Conservation (phyloP, 148 eudicot species). For the Camellia lanceoleosa region DNA sequence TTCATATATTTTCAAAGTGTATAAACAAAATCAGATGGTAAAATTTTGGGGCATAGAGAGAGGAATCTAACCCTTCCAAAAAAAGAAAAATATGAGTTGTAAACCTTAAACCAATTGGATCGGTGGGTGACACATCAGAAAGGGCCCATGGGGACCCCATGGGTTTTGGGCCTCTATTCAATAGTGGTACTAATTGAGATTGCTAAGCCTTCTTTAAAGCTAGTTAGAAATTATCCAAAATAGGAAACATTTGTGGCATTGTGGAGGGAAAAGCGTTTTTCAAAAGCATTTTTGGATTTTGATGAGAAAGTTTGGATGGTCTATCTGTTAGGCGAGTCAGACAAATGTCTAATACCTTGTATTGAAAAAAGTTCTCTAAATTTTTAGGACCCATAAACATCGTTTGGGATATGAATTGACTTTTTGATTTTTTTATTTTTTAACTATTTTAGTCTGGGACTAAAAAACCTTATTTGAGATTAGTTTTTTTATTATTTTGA, state of each 20-base stretch:
- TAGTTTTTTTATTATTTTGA: no score
- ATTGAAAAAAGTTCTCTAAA: no score
- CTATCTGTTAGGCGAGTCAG: no score
- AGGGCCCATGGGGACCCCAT: background rate
- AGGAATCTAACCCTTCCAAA: background rate
- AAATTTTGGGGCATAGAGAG: background rate
- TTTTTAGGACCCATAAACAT: no score
- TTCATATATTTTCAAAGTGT: no score
- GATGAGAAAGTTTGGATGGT: background rate
- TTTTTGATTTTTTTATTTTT: no score
- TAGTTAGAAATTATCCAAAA: background rate
- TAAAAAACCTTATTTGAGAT: no score
- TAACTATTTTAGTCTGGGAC: no score
- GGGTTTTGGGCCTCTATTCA: background rate
- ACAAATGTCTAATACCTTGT: no score
- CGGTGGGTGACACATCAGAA: slow-evolving; percentile 19
- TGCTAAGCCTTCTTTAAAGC: background rate
- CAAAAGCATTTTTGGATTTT: background rate
- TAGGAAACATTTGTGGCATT: background rate
- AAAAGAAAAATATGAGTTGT: slow-evolving; percentile 14
- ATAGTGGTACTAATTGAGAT: slow-evolving; percentile 3
- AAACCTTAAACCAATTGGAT: slow-evolving; percentile 18
- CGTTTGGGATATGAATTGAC: no score
- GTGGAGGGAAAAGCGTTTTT: background rate
- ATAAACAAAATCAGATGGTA: no score